Evolutionary conservation across 2,329 filamentous ascomycete species (phyloP).

Genomic region (Talaromyces sp.): DNA sequence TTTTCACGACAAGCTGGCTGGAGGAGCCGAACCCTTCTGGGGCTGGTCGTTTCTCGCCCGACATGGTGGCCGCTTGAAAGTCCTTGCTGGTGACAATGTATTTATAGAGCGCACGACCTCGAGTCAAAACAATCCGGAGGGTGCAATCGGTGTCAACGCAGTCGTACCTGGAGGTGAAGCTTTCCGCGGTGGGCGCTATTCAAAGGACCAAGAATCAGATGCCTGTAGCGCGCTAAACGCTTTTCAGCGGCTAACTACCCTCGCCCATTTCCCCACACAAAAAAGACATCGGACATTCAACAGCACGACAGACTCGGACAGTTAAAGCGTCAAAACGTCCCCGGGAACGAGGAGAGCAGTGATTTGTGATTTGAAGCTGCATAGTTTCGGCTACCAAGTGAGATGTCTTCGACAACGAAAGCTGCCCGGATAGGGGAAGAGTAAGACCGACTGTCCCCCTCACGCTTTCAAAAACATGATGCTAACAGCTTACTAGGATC

Average conservation of each 20-base stretch:
- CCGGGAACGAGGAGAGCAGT: neutral
- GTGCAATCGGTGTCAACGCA: neutral
- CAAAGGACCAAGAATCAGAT: neutral
- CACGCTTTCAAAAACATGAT: neutral
- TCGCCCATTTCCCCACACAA: conserved; percentile 1
- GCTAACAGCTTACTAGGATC: conserved; percentile 53
- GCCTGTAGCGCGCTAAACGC: conserved; percentile 21
- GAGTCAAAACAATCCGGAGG: neutral
- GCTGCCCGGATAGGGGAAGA: conserved; percentile 69
- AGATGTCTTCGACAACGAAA: conserved; percentile 57
- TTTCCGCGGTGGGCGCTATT: neutral
- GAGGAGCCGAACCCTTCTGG: conserved; percentile 73
- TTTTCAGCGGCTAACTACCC: conserved; percentile 6
- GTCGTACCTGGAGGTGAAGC: neutral
- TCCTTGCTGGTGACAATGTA: neutral
- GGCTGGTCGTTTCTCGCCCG: conserved; percentile 87
- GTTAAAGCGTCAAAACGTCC: no score
- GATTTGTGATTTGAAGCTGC: neutral
- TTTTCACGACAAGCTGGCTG: conserved; percentile 76
- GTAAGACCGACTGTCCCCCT: conserved; percentile 45
- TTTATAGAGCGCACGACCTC: neutral
- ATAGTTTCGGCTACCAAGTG: neutral
- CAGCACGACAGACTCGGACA: neutral
- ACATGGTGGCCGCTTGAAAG: conserved; percentile 54
- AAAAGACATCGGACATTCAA: neutral